These are phyloP conservation scores for Aureobasidium sp. DNA, from an alignment of 2,329 filamentous ascomycete genomes.

Conservation along the genomic window DNA sequence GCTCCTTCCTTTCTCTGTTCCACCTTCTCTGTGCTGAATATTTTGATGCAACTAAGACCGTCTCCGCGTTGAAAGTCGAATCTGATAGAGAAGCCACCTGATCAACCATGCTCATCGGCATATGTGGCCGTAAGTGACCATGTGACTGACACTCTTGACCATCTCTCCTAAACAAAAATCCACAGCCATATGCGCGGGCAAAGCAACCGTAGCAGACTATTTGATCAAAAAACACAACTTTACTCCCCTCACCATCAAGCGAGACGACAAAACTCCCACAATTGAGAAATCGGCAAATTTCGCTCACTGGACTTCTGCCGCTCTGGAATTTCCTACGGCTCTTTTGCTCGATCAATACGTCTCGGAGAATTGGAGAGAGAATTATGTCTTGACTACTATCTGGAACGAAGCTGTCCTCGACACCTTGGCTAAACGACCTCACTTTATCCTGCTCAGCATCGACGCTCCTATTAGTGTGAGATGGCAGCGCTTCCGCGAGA, in stretches of 20 bases:
- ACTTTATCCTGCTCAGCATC: slow-evolving; percentile 87
- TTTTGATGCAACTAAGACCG: neutral
- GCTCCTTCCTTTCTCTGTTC: neutral
- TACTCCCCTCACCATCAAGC: slow-evolving; percentile 58
- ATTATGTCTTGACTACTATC: slow-evolving; percentile 82
- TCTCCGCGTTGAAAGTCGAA: neutral
- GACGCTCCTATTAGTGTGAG: slow-evolving; percentile 82
- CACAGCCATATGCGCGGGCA: slow-evolving; percentile 85
- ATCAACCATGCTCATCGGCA: slow-evolving; percentile 62
- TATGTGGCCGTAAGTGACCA: slow-evolving; percentile 58
- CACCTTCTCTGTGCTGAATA: neutral
- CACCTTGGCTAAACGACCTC: slow-evolving; percentile 69
- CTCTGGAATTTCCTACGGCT: slow-evolving; percentile 50
- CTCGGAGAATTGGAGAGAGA: slow-evolving; percentile 72
- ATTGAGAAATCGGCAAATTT: slow-evolving; percentile 39
- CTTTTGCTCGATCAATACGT: slow-evolving; percentile 74
- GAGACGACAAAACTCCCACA: slow-evolving; percentile 30
- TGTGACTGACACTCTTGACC: slow-evolving; percentile 6
- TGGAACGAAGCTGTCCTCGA: slow-evolving; percentile 67
- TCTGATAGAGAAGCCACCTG: neutral
- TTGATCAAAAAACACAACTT: slow-evolving; percentile 80
- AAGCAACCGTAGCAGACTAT: slow-evolving; percentile 82
- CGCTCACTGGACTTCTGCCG: slow-evolving; percentile 18
- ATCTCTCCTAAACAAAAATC: neutral
- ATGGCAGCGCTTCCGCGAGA: slow-evolving; percentile 68